These are phyloP conservation scores for Rubroboletus satanas DNA, from an alignment of 768 basidiomycete species.

Conservation along the genomic window DNA sequence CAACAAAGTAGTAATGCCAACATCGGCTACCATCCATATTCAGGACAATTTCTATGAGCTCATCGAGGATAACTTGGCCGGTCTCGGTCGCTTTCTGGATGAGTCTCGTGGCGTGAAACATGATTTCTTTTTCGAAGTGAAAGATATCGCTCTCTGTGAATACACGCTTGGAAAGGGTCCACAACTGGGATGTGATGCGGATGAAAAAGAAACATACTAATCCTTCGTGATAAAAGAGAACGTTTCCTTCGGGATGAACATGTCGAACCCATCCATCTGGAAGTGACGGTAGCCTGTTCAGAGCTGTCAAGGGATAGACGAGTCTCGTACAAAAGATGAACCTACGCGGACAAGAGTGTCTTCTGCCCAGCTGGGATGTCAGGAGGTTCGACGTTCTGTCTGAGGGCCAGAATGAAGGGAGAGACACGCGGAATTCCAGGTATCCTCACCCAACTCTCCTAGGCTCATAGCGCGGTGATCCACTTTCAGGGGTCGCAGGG, in stretches of 20 bases:
- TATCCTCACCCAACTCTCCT: not conserved
- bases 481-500: not conserved
- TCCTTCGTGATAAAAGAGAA: not conserved
- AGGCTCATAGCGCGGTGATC: not conserved
- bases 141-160: not conserved
- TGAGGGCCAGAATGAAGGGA: not conserved
- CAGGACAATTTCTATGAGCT: not conserved
- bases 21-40: no score
- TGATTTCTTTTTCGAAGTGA: not conserved
- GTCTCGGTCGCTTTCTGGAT: not conserved
- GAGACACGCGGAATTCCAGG: no score
- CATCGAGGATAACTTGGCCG: not conserved
- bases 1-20: no score
- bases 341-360: not conserved
- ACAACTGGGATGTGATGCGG: not conserved
- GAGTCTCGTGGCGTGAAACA: conserved; percentile 1
- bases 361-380: not conserved
- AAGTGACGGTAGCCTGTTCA: not conserved
- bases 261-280: not conserved
- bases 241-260: not conserved
- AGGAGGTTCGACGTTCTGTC: not conserved
- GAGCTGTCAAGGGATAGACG: not conserved
- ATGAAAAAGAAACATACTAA: not conserved
- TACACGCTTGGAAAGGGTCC: not conserved
- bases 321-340: not conserved